Conservation (phyloP, 441 rosid species). For the California macrophylla region DNA sequence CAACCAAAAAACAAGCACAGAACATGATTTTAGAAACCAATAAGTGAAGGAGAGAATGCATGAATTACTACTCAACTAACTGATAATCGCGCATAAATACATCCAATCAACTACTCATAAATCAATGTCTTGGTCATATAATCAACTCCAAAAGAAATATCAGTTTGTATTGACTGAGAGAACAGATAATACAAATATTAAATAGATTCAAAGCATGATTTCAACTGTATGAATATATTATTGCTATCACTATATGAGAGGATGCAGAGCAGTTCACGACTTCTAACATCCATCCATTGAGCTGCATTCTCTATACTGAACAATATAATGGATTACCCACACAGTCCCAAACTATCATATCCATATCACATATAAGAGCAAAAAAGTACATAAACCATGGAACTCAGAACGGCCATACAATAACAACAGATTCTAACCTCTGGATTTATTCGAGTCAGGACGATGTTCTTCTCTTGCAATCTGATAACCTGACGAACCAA, state of each 20-base stretch:
- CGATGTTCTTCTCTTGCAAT: slow-evolving; percentile 57
- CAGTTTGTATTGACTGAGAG: background rate
- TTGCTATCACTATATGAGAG: background rate
- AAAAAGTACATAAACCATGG: background rate
- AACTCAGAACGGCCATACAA: background rate
- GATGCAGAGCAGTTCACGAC: background rate
- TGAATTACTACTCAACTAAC: background rate
- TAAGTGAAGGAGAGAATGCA: background rate
- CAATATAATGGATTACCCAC: background rate
- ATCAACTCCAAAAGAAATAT: background rate
- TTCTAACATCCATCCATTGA: background rate
- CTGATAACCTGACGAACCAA: slow-evolving; percentile 78
- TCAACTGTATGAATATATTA: background rate
- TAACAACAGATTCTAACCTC: slow-evolving; percentile 46
- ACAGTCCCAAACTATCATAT: background rate
- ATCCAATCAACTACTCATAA: background rate
- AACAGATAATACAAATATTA: background rate
- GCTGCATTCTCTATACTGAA: background rate
- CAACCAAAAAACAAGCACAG: background rate
- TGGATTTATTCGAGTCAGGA: slow-evolving; percentile 84
- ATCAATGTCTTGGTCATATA: background rate
- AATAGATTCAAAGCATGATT: background rate
- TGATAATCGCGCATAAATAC: background rate
- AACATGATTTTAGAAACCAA: background rate
- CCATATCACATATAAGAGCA: background rate